These are phyloP conservation scores for Xylaria sp. DNA, from an alignment of 2,329 filamentous ascomycete species.

Conservation along the genomic window DNA sequence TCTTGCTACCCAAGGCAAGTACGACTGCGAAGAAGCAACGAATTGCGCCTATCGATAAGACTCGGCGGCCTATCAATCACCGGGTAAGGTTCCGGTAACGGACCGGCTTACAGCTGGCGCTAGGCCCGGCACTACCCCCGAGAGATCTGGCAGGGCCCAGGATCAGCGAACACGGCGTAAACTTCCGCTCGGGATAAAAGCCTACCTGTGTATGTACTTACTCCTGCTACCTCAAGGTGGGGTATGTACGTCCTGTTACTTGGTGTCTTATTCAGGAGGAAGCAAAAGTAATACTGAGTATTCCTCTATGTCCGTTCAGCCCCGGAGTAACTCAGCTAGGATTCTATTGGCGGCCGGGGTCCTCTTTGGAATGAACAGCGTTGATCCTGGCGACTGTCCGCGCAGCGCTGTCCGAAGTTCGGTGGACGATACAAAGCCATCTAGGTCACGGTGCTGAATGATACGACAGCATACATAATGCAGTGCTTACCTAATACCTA, in stretches of 20 bases:
- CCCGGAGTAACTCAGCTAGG: neutral
- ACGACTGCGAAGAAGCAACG: neutral
- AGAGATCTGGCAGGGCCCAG: neutral
- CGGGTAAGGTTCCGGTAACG: constrained; percentile 9
- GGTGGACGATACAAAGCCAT: neutral
- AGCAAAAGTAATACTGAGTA: neutral
- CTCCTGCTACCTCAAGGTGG: neutral
- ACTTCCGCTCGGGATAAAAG: too few species aligned
- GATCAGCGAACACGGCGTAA: constrained; percentile 17
- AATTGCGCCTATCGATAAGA: constrained; percentile 18
- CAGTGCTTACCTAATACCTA: neutral
- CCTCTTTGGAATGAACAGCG: neutral
- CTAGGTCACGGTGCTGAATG: too few species aligned
- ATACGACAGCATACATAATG: neutral
- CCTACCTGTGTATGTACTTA: too few species aligned
- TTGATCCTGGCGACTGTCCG: neutral
- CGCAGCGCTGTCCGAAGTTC: neutral
- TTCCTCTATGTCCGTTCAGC: neutral
- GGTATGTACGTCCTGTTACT: neutral
- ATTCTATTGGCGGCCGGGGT: neutral
- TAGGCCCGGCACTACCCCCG: neutral
- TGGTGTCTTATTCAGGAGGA: too few species aligned
- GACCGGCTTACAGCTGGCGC: constrained; percentile 15
- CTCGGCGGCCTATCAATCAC: neutral
- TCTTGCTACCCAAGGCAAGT: neutral